phyloP scores from a whole-genome alignment of 2,329 filamentous ascomycete species.

The Xylariaceae sp. region DNA sequence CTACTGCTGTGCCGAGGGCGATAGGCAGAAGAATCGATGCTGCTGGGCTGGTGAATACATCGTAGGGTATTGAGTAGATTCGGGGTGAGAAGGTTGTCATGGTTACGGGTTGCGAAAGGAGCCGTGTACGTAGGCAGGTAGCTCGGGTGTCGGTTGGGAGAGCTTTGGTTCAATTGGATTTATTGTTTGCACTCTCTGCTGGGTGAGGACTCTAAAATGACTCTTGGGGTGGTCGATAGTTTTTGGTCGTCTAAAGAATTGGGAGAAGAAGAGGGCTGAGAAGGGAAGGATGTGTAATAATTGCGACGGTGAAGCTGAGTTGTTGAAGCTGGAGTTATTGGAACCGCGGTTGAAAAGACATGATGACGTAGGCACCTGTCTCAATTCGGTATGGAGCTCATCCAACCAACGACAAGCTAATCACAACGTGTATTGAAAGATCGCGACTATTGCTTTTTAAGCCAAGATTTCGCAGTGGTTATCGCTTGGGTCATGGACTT shows the following conservation, averaged over 20 bases:
- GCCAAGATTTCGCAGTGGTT: no score
- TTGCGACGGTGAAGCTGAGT: neutral
- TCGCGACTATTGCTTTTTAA: no score
- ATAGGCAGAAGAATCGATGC: constrained; percentile 74
- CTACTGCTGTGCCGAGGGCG: constrained; percentile 67
- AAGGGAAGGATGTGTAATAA: neutral
- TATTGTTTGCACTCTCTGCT: neutral
- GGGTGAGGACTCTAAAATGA: neutral
- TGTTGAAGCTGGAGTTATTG: neutral
- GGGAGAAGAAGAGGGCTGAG: no score
- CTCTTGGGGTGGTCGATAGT: neutral
- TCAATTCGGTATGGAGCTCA: neutral
- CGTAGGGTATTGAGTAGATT: constrained; percentile 64
- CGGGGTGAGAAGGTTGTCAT: constrained; percentile 82
- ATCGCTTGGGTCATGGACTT: no score
- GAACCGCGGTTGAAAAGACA: no score
- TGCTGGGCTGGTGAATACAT: constrained; percentile 68
- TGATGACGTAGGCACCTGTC: neutral
- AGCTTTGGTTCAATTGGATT: neutral
- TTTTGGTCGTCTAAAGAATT: no score
- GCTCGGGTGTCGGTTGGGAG: neutral
- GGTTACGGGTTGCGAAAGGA: constrained; percentile 17
- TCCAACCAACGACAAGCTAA: no score
- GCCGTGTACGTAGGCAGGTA: neutral
- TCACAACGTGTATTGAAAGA: no score